Percentiles rank a stretch among this genome's conserved stretches.
Conservation (phyloP, 2,329 filamentous ascomycete species). For the Aspergillus ruber region DNA sequence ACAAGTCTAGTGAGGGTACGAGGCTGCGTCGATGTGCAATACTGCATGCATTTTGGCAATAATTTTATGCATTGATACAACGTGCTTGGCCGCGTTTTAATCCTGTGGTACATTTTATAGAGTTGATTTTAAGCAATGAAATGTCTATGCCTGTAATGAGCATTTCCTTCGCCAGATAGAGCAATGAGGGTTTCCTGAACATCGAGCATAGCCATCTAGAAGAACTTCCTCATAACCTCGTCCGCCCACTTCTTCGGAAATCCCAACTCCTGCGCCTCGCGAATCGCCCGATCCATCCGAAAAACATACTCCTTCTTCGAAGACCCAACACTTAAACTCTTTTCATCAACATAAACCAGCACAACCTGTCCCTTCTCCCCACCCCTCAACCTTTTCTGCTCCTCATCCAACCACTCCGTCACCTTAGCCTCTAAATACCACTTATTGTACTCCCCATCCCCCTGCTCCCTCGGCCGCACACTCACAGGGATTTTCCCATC, state of each 20-base stretch:
- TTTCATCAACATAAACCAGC: conserved; percentile 39
- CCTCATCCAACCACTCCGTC: conserved; percentile 25
- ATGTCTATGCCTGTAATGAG: not conserved
- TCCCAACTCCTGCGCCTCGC: conserved; percentile 31
- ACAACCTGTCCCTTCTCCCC: conserved; percentile 15
- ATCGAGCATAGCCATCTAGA: conserved; percentile 7
- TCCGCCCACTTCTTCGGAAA: conserved; percentile 29
- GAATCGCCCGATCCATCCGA: conserved; percentile 39
- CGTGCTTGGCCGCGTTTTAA: no score
- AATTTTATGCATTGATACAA: no score
- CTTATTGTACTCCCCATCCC: conserved; percentile 31
- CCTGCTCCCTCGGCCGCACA: conserved; percentile 27
- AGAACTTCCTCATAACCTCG: conserved; percentile 33
- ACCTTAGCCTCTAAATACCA: conserved; percentile 28
- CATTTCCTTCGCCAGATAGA: no score
- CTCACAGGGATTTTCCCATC: conserved; percentile 6
- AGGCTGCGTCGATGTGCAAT: no score
- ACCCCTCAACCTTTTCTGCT: conserved; percentile 5
- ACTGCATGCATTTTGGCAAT: no score
- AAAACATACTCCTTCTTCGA: conserved; percentile 36
- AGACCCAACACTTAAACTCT: conserved; percentile 22
- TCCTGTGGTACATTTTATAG: not conserved
- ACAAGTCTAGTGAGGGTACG: no score
- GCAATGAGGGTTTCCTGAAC: no score
- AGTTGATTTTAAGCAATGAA: not conserved